Percentiles rank a stretch among this genome's conserved stretches.
These are phyloP conservation scores for Trapa incisa DNA, from an alignment of 345 rosid species.

Conservation along the genomic window DNA sequence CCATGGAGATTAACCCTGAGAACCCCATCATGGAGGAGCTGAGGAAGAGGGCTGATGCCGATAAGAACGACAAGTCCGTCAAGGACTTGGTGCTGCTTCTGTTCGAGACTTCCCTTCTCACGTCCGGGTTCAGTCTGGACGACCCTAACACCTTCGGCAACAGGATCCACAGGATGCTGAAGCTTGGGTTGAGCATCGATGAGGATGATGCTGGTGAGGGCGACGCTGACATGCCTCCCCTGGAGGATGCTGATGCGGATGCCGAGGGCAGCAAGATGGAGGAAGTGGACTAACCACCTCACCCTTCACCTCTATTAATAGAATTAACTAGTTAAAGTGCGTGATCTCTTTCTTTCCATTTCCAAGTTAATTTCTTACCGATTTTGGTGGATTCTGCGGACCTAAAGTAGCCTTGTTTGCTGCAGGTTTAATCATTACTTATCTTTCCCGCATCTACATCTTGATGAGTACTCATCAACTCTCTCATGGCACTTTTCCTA, in stretches of 20 bases:
- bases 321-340: no score
- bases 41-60: constrained; percentile 73
- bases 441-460: no score
- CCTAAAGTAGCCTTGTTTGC: no score
- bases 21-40: constrained; percentile 84
- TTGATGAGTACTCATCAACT: no score
- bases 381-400: no score
- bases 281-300: constrained; percentile 53
- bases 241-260: constrained; percentile 58
- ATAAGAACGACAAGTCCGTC: constrained; percentile 79
- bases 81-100: constrained; percentile 73
- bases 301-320: no score
- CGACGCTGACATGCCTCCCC: constrained; percentile 62
- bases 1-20: constrained; percentile 82
- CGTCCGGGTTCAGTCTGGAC: constrained; percentile 83
- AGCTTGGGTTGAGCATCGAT: constrained; percentile 71
- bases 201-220: constrained; percentile 51
- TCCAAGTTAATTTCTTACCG: not conserved
- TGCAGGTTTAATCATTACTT: no score
- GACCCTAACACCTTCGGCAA: constrained; percentile 84
- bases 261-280: constrained; percentile 93
- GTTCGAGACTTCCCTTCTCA: constrained; percentile 69
- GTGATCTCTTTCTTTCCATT: no score
- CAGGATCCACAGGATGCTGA: constrained; percentile 83
- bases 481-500: no score